Base-by-base conservation (phyloP, 2,329 filamentous ascomycete species). In the Eutypella sp. region DNA sequence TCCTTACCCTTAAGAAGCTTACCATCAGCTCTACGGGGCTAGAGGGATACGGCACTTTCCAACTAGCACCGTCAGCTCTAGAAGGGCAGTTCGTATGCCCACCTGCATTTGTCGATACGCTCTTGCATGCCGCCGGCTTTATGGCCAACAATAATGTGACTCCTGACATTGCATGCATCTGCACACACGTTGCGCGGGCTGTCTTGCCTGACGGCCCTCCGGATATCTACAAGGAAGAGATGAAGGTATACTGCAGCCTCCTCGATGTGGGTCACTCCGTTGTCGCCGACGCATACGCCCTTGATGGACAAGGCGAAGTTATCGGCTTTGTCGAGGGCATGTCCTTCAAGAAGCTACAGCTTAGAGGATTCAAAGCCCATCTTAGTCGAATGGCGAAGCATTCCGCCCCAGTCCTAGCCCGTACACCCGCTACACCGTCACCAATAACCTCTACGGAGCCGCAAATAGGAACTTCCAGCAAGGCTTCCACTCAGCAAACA, bases 331-430 rank as follows among this genome's bases (percentile, higher is more conserved):
- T 48, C 11, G 56, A 62, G 37, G 61, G 60, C 1, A 58, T 58
- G 47, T 46, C 52, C 16, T 64, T 64, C 52, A 61, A 58, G 51
- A 62, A 61, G 44, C 49, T 64, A 5, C 50, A 51, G 10, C 49
- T 62, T 3, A 54, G 47, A 22, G 51, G 55, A 74, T 78, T 54
- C 66, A 42, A 43, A n/a, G 44, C 42, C 11, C 47, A 42, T 40
- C 47, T 49, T 25, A 41, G 44, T 2, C 40, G 47, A 11, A 11
- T 45, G 10, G 27, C 16, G 8, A 38, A 38, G 9, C 19, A 18
- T 2, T 20, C 36, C 10, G 19, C 36, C n/a, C 10, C 36, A 15
- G 9, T 22, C 10, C 18, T 20, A 20, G 13, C n/a, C 19, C 11
- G 5, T 15, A 38, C 36, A 18, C 20, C 36, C 11, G 18, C 16